Evolutionary conservation across 2,329 filamentous ascomycete species (phyloP), one percentile per base, ranked within the genome.

Genomic region (Aspergillus piperis): DNA sequence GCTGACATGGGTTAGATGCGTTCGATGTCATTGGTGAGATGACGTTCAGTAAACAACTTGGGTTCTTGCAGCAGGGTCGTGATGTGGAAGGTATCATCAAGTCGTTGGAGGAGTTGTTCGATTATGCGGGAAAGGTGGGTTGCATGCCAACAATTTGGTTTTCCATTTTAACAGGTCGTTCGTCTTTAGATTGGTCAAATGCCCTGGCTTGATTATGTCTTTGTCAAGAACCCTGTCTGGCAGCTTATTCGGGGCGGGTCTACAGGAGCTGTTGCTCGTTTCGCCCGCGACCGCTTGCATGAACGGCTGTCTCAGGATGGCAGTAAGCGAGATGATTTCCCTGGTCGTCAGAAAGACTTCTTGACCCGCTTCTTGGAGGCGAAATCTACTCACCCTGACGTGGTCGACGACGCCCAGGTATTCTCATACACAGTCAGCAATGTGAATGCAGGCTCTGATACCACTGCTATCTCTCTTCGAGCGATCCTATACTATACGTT

Each of bases 11-110:
- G 6, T 4, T 4, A 66, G 44, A 74, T 13, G 41, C 74, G 0
- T 75, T 75, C 53, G 75, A 77, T 62, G 74, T 77, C 1, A 75
- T 78, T 15, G 72, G 73, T 2, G 70, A 74, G 30, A 57, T 77
- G 25, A 77, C 74, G 1, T 76, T 74, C 57, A 71, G 70, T 8
- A 71, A 69, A 15, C 76, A 76, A 57, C 58, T 77, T 8, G 41
- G 41, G 4, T 44, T 44, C 17, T 3, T 44, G 2, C 70, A 77
- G 44, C 41, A 67, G 10, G 72, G 70, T 0, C 41, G 54, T 0
- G 75, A 78, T 62, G 67, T 76, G 3, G 70, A 72, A 67, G 41
- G 41, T 0, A 74, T 78, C 42, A 71, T 77, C 6, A 62, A 49
- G 1, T 64, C 64, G 3, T 67, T 77, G 27, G 67, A 68, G n/a